Conservation (phyloP, 148 eudicot genomes). For the Rhododendron vialii region DNA sequence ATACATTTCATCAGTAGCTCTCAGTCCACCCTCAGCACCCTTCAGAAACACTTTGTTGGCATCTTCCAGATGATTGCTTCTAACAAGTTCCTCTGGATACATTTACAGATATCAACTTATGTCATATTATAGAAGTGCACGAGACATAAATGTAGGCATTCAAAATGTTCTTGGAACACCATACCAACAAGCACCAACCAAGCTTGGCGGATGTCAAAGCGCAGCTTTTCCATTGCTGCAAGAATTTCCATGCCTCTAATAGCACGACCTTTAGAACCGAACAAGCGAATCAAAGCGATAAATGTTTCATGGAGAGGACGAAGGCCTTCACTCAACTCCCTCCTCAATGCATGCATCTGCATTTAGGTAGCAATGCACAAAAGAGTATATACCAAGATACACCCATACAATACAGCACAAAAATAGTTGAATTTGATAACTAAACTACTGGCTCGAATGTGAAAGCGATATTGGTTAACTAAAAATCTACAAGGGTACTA, state of each 20-base stretch:
- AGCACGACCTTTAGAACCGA: constrained; percentile 78
- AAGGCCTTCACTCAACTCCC: constrained; percentile 88
- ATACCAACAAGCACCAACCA: constrained; percentile 97
- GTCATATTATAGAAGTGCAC: constrained; percentile 7
- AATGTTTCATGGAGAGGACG: constrained; percentile 92
- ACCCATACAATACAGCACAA: too few species aligned
- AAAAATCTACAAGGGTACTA: neutral
- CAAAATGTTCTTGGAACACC: constrained; percentile 17
- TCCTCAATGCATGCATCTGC: constrained; percentile 57
- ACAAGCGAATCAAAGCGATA: constrained; percentile 72
- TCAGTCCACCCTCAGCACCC: constrained; percentile 84
- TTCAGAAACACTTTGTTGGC: constrained; percentile 92
- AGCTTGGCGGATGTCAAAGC: constrained; percentile 85
- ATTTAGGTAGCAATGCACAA: neutral
- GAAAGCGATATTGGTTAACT: neutral
- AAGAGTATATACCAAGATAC: neutral
- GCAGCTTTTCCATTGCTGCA: constrained; percentile 91
- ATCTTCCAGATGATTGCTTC: constrained; percentile 66
- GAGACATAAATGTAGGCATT: constrained; percentile 6
- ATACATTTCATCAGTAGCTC: constrained; percentile 86
- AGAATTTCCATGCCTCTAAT: constrained; percentile 86
- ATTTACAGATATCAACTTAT: constrained; percentile 14
- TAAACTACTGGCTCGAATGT: neutral
- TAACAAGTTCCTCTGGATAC: constrained; percentile 72
- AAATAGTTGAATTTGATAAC: neutral